phyloP scores from a whole-genome alignment of 1,139 yeast species.

The Lodderomyces orthopsilosis region DNA sequence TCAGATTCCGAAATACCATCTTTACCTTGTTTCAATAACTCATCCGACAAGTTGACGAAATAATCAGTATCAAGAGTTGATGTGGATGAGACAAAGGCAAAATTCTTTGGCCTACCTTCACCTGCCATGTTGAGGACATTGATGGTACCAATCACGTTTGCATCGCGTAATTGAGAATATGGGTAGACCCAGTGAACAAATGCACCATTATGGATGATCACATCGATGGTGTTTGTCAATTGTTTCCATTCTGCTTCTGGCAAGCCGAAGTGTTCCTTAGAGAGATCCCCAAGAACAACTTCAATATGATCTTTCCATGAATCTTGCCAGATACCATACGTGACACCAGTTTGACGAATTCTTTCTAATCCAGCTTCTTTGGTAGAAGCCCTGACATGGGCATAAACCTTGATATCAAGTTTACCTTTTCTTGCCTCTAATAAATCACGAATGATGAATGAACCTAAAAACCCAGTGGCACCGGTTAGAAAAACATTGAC shows the following conservation, averaged over 20 bases:
- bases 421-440: slow-evolving; percentile 41
- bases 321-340: slow-evolving; percentile 85
- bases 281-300: slow-evolving; percentile 81
- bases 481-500: slow-evolving; percentile 87
- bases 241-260: slow-evolving; percentile 53
- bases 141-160: slow-evolving; percentile 86
- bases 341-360: slow-evolving; percentile 69
- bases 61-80: slow-evolving; percentile 85
- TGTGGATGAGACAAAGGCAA: slow-evolving; percentile 93
- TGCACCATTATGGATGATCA: slow-evolving; percentile 94
- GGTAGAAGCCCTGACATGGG: slow-evolving; percentile 87
- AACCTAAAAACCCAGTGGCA: slow-evolving; percentile 93
- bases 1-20: slow-evolving; percentile 80
- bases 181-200: slow-evolving; percentile 99
- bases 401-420: slow-evolving; percentile 58
- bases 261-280: slow-evolving; percentile 70
- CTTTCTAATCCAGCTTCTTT: slow-evolving; percentile 71
- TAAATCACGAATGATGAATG: slow-evolving; percentile 77
- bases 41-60: slow-evolving; percentile 75
- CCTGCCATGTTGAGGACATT: slow-evolving; percentile 80
- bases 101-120: slow-evolving; percentile 79
- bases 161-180: slow-evolving; percentile 83
- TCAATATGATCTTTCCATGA: slow-evolving; percentile 56
- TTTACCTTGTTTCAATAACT: slow-evolving; percentile 59
- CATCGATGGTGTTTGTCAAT: slow-evolving; percentile 64